Evolutionary conservation across 129 eudicot genomes (phyloP).

Genomic region (Oenanthe sinensis): DNA sequence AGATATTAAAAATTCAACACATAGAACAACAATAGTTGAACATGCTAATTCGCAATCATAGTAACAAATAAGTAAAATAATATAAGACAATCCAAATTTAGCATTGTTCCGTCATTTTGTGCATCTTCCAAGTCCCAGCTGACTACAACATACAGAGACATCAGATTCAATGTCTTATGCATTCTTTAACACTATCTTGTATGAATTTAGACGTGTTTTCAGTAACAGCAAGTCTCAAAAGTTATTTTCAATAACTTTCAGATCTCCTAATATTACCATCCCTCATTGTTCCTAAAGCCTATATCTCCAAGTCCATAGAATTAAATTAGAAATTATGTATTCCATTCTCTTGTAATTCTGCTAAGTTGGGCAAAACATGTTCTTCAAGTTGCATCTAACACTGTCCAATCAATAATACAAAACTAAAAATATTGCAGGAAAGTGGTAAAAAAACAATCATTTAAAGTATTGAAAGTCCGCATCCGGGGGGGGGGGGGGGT

Average conservation of each 20-base stretch:
- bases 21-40: not conserved
- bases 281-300: not conserved
- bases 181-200: not conserved
- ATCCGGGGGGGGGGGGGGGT: not conserved
- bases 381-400: not conserved
- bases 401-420: not conserved
- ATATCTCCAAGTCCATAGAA: not conserved
- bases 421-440: not conserved
- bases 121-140: not conserved
- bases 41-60: not conserved
- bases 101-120: not conserved
- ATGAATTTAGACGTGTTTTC: not conserved
- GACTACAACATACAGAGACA: not conserved
- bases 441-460: not conserved
- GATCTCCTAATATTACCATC: not conserved
- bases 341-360: not conserved
- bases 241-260: not conserved
- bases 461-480: too few relatives aligned
- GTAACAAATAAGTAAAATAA: not conserved
- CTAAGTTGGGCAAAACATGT: not conserved
- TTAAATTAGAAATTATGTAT: not conserved
- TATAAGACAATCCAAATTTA: not conserved
- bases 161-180: not conserved
- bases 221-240: not conserved
- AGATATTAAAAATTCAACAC: not conserved